A percentile compares a stretch with the other conserved stretches of the same genome.
phyloP scores from a whole-genome alignment of 768 basidiomycete genomes.

The Tephrocybe sp. region DNA sequence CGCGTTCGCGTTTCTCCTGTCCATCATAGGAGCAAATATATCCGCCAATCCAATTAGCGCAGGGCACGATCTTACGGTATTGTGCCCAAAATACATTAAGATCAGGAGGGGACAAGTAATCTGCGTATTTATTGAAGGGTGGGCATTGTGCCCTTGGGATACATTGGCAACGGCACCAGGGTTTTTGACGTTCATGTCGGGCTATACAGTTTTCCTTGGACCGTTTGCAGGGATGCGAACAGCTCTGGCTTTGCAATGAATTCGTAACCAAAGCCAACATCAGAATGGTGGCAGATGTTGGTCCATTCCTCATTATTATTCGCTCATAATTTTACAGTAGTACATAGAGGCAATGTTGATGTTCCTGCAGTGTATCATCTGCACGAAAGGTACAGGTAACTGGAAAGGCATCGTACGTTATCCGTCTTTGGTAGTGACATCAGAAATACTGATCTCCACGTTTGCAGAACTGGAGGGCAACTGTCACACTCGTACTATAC shows the following conservation, averaged over 20 bases:
- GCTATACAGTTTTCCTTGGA: conserved; percentile 84
- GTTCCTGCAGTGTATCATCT: conserved; percentile 86
- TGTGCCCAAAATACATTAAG: conserved; percentile 76
- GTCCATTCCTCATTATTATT: conserved; percentile 8
- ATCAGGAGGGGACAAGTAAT: conserved; percentile 78
- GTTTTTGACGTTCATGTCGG: conserved; percentile 78
- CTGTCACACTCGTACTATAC: conserved; percentile 67
- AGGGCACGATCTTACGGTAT: conserved; percentile 84
- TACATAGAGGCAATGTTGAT: conserved; percentile 71
- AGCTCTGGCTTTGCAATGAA: conserved; percentile 8
- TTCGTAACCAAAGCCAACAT: not conserved
- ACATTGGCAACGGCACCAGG: conserved; percentile 67
- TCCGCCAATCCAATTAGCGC: conserved; percentile 74
- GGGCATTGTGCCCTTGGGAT: conserved; percentile 87
- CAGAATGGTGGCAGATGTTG: conserved; percentile 49
- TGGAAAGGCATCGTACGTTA: conserved; percentile 63
- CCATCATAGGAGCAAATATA: conserved; percentile 72
- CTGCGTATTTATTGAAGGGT: conserved; percentile 80
- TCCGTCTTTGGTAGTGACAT: not conserved
- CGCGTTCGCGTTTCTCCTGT: conserved; percentile 69
- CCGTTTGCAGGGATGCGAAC: conserved; percentile 81
- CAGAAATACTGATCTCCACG: not conserved
- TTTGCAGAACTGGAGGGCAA: conserved; percentile 78
- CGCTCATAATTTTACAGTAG: conserved; percentile 43
- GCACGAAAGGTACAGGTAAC: conserved; percentile 77